Evolutionary conservation across 495 filamentous ascomycete species (phyloP), one percentile per base, ranked within the genome.

Genomic region (Xylaria bambusicola): DNA sequence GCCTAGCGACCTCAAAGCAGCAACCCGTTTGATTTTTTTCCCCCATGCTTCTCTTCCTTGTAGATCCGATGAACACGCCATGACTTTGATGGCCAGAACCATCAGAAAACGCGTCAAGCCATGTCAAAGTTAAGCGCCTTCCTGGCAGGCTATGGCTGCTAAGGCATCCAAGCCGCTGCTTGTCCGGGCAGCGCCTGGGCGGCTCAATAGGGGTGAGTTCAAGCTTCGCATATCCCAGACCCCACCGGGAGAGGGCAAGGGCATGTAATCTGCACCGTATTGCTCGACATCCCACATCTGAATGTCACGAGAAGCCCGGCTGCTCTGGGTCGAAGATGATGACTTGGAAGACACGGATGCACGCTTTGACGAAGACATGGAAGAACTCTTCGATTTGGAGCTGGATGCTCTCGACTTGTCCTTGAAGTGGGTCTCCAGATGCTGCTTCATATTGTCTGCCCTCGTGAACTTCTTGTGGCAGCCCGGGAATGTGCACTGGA

Each of bases 361-460:
- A 62, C 63, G 73, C 62, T 68, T 75, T 50, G 54, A 69, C 38
- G 72, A 72, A n/a, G 70, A 60, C 5, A 70, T 60, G 0, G 71
- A 68, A n/a, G 71, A 64, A n/a, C 70, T 70, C 56, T 73, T 70
- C 5, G 71, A 66, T 18, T 71, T 71, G 9, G 68, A 56, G 9
- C 63, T 56, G 38, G 68, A 64, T 15, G 72, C 64, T 17, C 77
- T 71, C 1, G 75, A 70, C 64, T 78, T 77, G 51, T 80, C 76
- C 66, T 82, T 86, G 72, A 78, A 86, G 72, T 98, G 93, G 0
- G 94, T 98, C 48, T 93, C 85, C 52, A 91, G 87, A 67, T 98
- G 93, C 66, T 98, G 93, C 79, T 97, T 97, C 90, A 97, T 97
- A 75, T 98, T 98, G 76, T 98, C 93, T 67, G 94, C 92, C 44